phyloP scores from a whole-genome alignment of 2,329 filamentous ascomycete species.

The Trichophyton verrucosum region DNA sequence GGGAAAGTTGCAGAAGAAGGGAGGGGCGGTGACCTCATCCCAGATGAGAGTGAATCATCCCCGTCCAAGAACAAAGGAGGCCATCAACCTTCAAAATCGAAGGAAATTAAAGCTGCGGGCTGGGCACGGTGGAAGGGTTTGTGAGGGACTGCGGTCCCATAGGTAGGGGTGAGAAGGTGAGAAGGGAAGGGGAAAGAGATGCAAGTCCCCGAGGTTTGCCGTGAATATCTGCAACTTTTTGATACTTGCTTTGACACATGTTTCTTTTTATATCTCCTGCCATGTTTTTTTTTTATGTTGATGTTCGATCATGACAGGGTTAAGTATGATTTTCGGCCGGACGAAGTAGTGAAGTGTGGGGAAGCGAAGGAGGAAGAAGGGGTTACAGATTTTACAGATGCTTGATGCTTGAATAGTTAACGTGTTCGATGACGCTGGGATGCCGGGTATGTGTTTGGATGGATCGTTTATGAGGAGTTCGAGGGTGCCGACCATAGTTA shows the following conservation, averaged over 20 bases:
- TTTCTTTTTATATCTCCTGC: neutral
- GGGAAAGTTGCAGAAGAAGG: constrained; percentile 38
- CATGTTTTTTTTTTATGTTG: neutral
- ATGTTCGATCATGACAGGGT: neutral
- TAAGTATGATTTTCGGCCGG: neutral
- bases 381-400: neutral
- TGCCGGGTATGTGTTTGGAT: neutral
- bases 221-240: neutral
- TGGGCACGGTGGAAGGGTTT: constrained; percentile 37
- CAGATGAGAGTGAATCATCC: constrained; percentile 12
- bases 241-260: constrained; percentile 5
- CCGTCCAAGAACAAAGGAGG: constrained; percentile 11
- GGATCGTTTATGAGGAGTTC: constrained; percentile 1
- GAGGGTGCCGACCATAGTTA: neutral
- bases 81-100: constrained; percentile 6
- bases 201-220: constrained; percentile 7
- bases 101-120: constrained; percentile 28
- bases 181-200: neutral
- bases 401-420: neutral
- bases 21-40: constrained; percentile 20
- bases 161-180: no score
- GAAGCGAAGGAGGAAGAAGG: neutral
- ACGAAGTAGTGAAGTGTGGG: neutral
- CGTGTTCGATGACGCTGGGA: neutral
- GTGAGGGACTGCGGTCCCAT: constrained; percentile 13